Evolutionary conservation across 2,329 filamentous ascomycete genomes (phyloP).

Genomic region (Tolypocladium cylindrosporum): DNA sequence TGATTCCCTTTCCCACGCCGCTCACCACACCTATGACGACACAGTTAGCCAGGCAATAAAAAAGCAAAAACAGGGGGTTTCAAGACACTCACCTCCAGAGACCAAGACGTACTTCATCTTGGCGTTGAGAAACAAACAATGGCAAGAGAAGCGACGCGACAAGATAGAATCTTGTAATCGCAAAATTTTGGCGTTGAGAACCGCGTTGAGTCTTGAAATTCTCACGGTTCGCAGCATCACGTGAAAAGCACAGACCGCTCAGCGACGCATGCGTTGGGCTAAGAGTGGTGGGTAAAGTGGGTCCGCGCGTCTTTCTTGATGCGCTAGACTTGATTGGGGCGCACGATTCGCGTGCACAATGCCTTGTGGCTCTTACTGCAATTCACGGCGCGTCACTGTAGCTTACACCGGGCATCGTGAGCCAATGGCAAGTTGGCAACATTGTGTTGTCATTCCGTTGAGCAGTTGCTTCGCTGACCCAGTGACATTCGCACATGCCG

Average conservation of each 20-base stretch:
- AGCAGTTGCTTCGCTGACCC: background rate
- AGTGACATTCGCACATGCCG: background rate
- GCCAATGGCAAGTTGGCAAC: background rate
- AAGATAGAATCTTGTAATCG: conserved; percentile 1
- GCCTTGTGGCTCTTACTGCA: background rate
- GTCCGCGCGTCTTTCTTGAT: background rate
- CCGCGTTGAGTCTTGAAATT: background rate
- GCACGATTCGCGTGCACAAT: background rate
- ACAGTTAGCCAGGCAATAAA: background rate
- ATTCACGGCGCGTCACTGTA: background rate
- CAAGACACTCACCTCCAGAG: conserved; percentile 50
- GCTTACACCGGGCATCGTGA: background rate
- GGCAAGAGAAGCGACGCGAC: conserved; percentile 1
- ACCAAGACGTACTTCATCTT: conserved; percentile 77
- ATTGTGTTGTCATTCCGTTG: background rate
- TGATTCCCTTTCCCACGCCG: conserved; percentile 37
- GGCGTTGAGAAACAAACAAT: conserved; percentile 1
- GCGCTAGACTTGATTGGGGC: background rate
- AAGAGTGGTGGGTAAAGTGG: background rate
- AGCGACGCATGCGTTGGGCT: background rate
- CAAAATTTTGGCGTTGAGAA: background rate
- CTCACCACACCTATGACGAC: conserved; percentile 23
- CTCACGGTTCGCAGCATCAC: background rate
- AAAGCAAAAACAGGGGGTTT: conserved; percentile 15
- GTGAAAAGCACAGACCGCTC: background rate